Evolutionary conservation across 805 yeast species (phyloP).

Genomic region (Isabelozyma pseudorhagii): DNA sequence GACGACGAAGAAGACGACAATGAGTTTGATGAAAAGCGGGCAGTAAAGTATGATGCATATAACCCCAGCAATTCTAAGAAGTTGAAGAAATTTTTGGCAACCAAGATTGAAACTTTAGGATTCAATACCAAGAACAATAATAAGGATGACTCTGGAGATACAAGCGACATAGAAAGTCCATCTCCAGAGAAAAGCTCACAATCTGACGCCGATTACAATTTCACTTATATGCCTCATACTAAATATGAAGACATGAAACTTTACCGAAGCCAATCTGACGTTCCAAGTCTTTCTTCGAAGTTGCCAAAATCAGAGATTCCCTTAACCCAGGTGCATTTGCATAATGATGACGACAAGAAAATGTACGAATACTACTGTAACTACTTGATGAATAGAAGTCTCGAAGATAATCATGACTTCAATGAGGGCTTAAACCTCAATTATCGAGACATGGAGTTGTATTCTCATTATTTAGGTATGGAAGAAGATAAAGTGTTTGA

Average conservation of each 20-base stretch:
- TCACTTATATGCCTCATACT: constrained; percentile 1
- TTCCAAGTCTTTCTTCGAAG: background rate
- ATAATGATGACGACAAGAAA: constrained; percentile 7
- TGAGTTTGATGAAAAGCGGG: background rate
- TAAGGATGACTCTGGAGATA: background rate
- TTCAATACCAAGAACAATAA: constrained; percentile 5
- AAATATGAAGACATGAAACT: constrained; percentile 6
- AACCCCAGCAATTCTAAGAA: constrained; percentile 14
- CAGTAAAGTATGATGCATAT: too few relatives aligned
- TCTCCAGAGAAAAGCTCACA: background rate
- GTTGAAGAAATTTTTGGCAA: constrained; percentile 18
- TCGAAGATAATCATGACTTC: background rate
- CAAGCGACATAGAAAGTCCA: background rate
- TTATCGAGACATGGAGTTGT: constrained; percentile 15
- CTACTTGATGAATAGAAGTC: background rate
- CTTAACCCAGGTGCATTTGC: background rate
- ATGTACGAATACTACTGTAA: constrained; percentile 11
- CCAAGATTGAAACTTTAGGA: constrained; percentile 21
- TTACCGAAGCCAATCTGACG: constrained; percentile 9
- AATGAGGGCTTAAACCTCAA: constrained; percentile 3
- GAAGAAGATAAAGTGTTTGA: constrained; percentile 17
- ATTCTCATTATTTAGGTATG: constrained; percentile 21
- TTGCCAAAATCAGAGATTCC: background rate
- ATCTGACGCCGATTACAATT: background rate
- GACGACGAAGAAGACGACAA: constrained; percentile 1